Conservation (phyloP, 192 early-diverging fungal species). For the Linderina pennispora region DNA sequence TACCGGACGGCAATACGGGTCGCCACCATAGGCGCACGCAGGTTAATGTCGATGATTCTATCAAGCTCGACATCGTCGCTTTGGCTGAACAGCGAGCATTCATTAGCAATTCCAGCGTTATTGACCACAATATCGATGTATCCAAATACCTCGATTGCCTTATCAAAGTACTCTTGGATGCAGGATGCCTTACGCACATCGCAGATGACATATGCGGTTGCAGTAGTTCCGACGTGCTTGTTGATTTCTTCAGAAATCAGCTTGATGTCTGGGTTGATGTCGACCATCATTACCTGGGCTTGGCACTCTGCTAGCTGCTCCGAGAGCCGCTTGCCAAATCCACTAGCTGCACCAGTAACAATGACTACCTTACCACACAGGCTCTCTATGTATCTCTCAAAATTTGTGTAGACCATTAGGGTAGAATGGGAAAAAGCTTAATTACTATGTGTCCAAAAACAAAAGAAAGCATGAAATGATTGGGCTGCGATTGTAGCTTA, state of each 20-base stretch:
- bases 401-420: not conserved
- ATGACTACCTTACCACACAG: constrained; percentile 24
- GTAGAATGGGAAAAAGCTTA: no score
- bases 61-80: constrained; percentile 48
- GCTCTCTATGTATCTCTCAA: constrained; percentile 15
- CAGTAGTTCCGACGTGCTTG: not conserved
- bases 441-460: no score
- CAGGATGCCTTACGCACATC: constrained; percentile 41
- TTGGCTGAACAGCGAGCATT: constrained; percentile 43
- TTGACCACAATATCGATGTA: constrained; percentile 54
- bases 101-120: constrained; percentile 58
- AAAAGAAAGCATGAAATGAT: no score
- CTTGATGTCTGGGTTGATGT: constrained; percentile 14
- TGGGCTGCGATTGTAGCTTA: no score
- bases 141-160: constrained; percentile 49
- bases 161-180: constrained; percentile 32
- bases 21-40: constrained; percentile 69
- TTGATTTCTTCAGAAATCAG: constrained; percentile 14
- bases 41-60: constrained; percentile 59
- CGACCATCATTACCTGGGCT: constrained; percentile 24
- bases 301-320: constrained; percentile 10
- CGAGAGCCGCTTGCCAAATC: constrained; percentile 22
- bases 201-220: constrained; percentile 24
- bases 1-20: constrained; percentile 64
- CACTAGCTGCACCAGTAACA: constrained; percentile 41